Conservation (phyloP, 106 monocot species). For the Phalaenopsis aphrodite region DNA sequence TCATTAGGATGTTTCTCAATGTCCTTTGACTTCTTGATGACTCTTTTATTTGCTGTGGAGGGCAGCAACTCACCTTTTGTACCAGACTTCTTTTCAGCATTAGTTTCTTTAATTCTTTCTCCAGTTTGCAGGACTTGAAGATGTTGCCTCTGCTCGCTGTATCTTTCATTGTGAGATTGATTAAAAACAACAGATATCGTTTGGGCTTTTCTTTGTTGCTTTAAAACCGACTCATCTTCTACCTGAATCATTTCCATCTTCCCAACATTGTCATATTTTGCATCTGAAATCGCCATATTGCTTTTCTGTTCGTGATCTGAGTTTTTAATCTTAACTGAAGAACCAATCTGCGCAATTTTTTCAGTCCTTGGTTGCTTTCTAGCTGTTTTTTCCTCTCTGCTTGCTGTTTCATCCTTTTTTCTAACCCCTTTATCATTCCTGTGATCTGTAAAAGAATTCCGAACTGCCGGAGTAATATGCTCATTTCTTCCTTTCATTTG, state of each 20-base stretch:
- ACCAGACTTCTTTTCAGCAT: too few species aligned
- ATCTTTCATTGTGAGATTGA: too few species aligned
- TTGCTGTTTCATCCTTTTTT: conserved; percentile 1
- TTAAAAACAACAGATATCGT: too few species aligned
- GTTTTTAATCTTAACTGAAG: neutral
- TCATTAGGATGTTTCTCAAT: neutral
- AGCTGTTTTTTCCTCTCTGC: conserved; percentile 9
- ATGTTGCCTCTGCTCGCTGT: too few species aligned
- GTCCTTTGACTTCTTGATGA: too few species aligned
- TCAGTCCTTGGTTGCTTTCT: neutral
- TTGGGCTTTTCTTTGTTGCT: too few species aligned
- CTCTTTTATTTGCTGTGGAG: too few species aligned
- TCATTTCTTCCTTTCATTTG: conserved; percentile 8
- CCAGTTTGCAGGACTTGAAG: too few species aligned
- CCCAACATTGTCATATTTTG: neutral
- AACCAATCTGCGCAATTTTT: neutral
- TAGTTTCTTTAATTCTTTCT: too few species aligned
- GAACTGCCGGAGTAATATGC: neutral
- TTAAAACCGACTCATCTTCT: neutral
- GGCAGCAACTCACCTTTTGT: too few species aligned
- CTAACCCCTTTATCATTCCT: neutral
- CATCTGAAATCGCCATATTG: neutral
- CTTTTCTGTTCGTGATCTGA: neutral
- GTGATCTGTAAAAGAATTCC: neutral
- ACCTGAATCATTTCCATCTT: neutral